A percentile compares a stretch with the other conserved stretches of the same genome.
phyloP scores from a whole-genome alignment of 441 rosid genomes.

The Kokia cookei region DNA sequence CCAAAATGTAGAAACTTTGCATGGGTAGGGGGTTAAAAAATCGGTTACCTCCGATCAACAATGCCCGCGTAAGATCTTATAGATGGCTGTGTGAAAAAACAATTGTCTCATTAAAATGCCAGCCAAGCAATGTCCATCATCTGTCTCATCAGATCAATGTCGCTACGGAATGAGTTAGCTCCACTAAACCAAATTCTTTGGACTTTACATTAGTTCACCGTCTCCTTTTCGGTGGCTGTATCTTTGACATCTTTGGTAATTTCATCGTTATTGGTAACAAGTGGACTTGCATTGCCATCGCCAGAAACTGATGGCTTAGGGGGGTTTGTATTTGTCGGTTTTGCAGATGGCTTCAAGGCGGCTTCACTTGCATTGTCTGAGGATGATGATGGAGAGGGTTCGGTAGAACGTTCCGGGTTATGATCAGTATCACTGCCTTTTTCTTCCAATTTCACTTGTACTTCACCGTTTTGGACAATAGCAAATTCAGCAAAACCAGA shows the following conservation, averaged over 20 bases:
- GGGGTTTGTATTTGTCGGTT: conserved; percentile 5
- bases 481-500: conserved; percentile 28
- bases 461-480: conserved; percentile 34
- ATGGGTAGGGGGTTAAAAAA: conserved; percentile 19
- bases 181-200: conserved; percentile 10
- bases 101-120: neutral
- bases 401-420: conserved; percentile 9
- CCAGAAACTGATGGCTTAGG: conserved; percentile 1
- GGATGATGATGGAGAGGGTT: conserved; percentile 27
- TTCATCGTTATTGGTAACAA: conserved; percentile 8
- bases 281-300: neutral
- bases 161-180: conserved; percentile 12
- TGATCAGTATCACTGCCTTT: neutral
- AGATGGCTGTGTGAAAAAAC: conserved; percentile 14
- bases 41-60: conserved; percentile 17
- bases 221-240: neutral
- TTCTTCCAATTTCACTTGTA: conserved; percentile 29
- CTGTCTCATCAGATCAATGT: conserved; percentile 10
- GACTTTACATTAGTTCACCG: conserved; percentile 20
- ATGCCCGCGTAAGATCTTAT: conserved; percentile 18
- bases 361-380: conserved; percentile 9
- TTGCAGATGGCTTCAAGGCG: neutral
- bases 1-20: conserved; percentile 2
- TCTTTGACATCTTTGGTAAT: conserved; percentile 19
- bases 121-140: conserved; percentile 14